These are phyloP conservation scores for Globisporangium polare DNA, from an alignment of 352 stramenopile species.

Conservation along the genomic window DNA sequence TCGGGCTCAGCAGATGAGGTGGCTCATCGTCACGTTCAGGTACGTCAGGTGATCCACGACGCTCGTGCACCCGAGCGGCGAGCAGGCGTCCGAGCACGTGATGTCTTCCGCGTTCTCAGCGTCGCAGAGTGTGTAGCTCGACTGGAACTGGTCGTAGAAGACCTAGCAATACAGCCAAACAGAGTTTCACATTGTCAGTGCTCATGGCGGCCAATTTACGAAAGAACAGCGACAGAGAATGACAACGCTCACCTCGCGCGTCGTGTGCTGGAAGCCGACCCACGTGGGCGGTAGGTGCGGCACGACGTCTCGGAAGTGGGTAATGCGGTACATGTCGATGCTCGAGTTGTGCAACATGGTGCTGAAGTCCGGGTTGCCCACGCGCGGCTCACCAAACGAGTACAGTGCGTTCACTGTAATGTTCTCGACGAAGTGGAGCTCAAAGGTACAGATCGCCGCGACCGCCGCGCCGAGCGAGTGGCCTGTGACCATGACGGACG, in stretches of 20 bases:
- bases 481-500: slow-evolving; percentile 57
- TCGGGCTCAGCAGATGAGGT: slow-evolving; percentile 65
- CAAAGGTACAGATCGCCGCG: slow-evolving; percentile 68
- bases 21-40: slow-evolving; percentile 87
- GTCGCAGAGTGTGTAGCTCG: slow-evolving; percentile 55
- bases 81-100: slow-evolving; percentile 65
- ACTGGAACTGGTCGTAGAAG: slow-evolving; percentile 80
- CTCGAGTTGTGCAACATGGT: slow-evolving; percentile 41
- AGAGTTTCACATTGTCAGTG: background rate
- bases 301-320: slow-evolving; percentile 75
- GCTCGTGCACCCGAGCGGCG: slow-evolving; percentile 70
- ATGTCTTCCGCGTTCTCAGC: slow-evolving; percentile 58
- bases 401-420: slow-evolving; percentile 53
- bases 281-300: slow-evolving; percentile 73
- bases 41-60: slow-evolving; percentile 85
- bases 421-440: slow-evolving; percentile 60
- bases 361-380: slow-evolving; percentile 70
- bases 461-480: slow-evolving; percentile 76
- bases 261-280: slow-evolving; percentile 72
- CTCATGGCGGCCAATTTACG: background rate
- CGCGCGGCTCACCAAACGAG: slow-evolving; percentile 75
- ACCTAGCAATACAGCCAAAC: slow-evolving; percentile 32
- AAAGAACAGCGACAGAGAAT: background rate
- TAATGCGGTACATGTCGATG: slow-evolving; percentile 67
- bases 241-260: slow-evolving; percentile 48